Evolutionary conservation across 257 asterid species (phyloP).

Genomic region (Echium plantagineum): DNA sequence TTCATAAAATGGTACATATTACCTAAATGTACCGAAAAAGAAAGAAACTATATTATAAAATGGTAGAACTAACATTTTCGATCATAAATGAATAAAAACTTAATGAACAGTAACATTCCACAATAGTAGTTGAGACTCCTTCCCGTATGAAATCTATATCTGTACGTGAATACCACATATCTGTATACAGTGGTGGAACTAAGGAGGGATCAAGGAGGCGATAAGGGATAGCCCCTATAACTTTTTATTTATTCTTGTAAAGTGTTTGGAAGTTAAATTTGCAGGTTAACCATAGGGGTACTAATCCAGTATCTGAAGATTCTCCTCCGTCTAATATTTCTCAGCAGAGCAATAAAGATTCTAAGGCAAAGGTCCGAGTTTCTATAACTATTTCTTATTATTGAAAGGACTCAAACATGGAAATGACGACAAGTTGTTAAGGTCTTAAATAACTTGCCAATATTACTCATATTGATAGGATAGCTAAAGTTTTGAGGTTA

Average conservation of each 20-base stretch:
- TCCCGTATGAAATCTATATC: conserved; percentile 40
- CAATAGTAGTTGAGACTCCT: conserved; percentile 38
- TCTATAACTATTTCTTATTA: not conserved
- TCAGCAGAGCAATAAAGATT: not conserved
- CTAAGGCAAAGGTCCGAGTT: not conserved
- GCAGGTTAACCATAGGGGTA: conserved; percentile 51
- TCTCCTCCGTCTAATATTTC: not conserved
- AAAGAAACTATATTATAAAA: too few relatives aligned
- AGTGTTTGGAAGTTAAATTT: not conserved
- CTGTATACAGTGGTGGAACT: not conserved
- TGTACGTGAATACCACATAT: conserved; percentile 36
- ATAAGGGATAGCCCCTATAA: not conserved
- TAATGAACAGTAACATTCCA: too few relatives aligned
- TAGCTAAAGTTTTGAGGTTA: too few relatives aligned
- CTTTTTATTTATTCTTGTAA: not conserved
- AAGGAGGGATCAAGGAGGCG: not conserved
- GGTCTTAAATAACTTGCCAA: too few relatives aligned
- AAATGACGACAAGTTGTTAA: too few relatives aligned
- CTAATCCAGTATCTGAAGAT: conserved; percentile 1
- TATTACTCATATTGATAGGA: too few relatives aligned
- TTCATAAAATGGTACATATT: too few relatives aligned
- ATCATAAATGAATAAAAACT: too few relatives aligned
- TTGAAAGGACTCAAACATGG: too few relatives aligned
- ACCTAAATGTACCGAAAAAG: too few relatives aligned
- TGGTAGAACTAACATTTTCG: too few relatives aligned